Base-by-base conservation (phyloP, 345 rosid species). In the Theobroma cacao region DNA sequence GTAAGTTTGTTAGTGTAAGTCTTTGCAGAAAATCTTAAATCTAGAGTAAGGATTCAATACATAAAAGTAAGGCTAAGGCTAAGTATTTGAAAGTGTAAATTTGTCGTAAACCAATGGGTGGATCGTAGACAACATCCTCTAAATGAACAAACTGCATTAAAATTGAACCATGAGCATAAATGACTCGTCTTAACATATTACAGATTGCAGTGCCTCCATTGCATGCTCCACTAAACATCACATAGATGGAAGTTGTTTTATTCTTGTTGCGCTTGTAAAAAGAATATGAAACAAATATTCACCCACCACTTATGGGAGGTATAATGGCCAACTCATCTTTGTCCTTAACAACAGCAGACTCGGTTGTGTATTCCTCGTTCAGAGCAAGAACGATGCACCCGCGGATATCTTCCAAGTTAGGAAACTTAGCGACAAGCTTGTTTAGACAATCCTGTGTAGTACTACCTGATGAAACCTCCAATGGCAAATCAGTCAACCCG, bases 271-370 rank as follows among this genome's bases (percentile, higher is more conserved):
- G 2, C 58, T 52, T 15, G 1, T 15, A 3, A 17, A 22, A 48
- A n/a, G n/a, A 70, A 30, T 47, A 30, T 70, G 74, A 30, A 75
- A 61, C n/a, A 18, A 6, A 75, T 28, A 15, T 48, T 88, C 84
- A 96, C 75, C 99, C 99, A n/a, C 97, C 97, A 36, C 99, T 95
- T 68, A 95, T 93, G 20, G 98, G 99, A 88, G 97, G 99, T 80
- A 96, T 96, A 22, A 96, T 88, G 15, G 98, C 99, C 81, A 93
- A 80, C 83, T 96, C 99, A 71, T 96, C 99, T 69, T 84, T 88
- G 67, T 91, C 93, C 77, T 88, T 84, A 60, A 95, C 88, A 79
- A 92, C 64, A 2, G 89, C 77, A 0, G 91, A 81, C 18, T 89
- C 93, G 0, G 85, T 85, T 24, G 95, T 80, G 74, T 92, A 93